phyloP scores from a whole-genome alignment of 495 filamentous ascomycete species.

The Podospora tetraspora region DNA sequence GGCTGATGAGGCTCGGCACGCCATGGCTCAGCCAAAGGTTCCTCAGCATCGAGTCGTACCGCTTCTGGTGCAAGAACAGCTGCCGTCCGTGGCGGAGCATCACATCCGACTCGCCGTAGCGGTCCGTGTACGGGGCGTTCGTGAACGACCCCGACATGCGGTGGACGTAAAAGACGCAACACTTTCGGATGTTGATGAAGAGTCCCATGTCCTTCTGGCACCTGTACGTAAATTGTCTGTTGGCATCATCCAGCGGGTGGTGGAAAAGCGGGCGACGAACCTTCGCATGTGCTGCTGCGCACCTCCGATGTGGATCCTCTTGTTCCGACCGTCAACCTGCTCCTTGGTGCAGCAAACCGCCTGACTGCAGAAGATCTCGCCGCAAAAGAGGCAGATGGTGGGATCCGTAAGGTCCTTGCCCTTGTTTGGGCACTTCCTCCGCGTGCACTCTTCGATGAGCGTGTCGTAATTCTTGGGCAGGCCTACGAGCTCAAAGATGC shows the following conservation, averaged over 20 bases:
- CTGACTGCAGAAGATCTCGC: constrained; percentile 92
- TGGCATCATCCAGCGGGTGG: not conserved
- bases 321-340: constrained; percentile 37
- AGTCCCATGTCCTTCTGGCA: constrained; percentile 85
- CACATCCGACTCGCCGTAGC: constrained; percentile 85
- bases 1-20: constrained; percentile 80
- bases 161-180: constrained; percentile 80
- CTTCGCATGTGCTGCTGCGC: constrained; percentile 83
- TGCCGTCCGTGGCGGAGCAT: constrained; percentile 77
- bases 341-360: constrained; percentile 79
- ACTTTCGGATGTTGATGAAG: constrained; percentile 95
- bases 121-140: constrained; percentile 87
- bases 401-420: constrained; percentile 88
- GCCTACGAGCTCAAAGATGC: constrained; percentile 89
- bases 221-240: constrained; percentile 37
- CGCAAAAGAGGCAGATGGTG: constrained; percentile 89
- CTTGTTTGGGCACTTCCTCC: constrained; percentile 76
- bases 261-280: constrained; percentile 42
- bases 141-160: constrained; percentile 76
- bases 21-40: constrained; percentile 83
- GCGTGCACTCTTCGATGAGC: constrained; percentile 87
- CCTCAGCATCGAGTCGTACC: constrained; percentile 82
- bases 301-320: constrained; percentile 56
- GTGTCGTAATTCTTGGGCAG: constrained; percentile 86
- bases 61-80: constrained; percentile 84